phyloP scores from a whole-genome alignment of 139 green algal genomes.

The Chlorella sp. region DNA sequence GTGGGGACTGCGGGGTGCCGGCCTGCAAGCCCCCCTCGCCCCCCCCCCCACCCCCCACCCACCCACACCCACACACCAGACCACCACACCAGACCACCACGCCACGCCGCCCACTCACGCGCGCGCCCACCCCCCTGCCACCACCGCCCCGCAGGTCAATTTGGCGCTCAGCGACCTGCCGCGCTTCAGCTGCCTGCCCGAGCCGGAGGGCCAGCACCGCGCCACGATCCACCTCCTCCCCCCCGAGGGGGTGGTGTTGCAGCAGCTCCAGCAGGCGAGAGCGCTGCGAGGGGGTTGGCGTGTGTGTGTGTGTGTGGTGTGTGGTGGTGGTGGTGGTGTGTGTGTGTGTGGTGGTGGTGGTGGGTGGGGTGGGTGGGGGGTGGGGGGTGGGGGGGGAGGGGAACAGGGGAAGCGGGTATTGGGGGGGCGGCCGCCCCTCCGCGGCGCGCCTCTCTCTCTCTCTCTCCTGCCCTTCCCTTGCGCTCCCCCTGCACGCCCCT shows the following conservation, averaged over 20 bases:
- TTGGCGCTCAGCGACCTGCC: conserved; percentile 52
- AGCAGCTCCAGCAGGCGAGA: not conserved
- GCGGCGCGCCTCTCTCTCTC: too few species aligned
- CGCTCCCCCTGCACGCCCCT: too few species aligned
- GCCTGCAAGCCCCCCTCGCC: not conserved
- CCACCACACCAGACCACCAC: too few species aligned
- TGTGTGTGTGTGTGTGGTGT: not conserved
- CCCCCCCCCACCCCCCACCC: not conserved
- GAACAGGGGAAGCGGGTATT: too few species aligned
- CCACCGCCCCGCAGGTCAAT: conserved; percentile 49
- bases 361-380: not conserved
- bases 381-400: too few species aligned
- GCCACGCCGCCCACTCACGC: too few species aligned
- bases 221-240: conserved; percentile 61
- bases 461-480: too few species aligned
- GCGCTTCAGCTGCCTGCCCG: conserved; percentile 53
- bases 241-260: conserved; percentile 29
- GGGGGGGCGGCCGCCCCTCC: too few species aligned
- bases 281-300: too few species aligned
- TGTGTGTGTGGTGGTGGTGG: not conserved
- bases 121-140: not conserved
- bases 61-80: not conserved
- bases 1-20: too few species aligned
- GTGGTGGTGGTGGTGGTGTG: not conserved
- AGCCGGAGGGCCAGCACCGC: conserved; percentile 44